Evolutionary conservation across 202 grass and related monocot genomes (phyloP), one percentile per base, ranked within the genome.

Genomic region (Panicum hallii): DNA sequence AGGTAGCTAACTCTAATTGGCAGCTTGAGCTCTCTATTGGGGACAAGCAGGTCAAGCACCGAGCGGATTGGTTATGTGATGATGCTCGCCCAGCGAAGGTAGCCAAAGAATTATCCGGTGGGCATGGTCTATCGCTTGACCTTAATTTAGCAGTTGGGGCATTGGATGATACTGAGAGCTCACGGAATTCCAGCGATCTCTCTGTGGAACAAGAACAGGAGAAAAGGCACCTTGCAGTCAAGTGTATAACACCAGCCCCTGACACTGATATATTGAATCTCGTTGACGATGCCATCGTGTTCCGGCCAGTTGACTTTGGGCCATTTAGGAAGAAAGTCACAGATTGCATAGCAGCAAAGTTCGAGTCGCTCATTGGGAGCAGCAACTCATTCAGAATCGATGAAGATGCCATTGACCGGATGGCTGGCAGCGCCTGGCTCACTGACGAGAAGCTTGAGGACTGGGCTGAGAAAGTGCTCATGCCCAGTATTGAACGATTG

Each of bases 181-280:
- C 97, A 0, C 76, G 87, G 73, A 99, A 99, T 70, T 97, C 97
- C 15, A 99, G 91, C 15, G 97, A 99, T 68, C 23, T 96, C 63
- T 94, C 91, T 0, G 77, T 92, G 14, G 97, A 99, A 67, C 93
- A 94, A 63, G 96, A 96, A 47, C 89, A 82, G 44, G 96, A 92
- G 49, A 90, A 84, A 84, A 57, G 53, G 40, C 78, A 88, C 28
- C 79, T 94, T 72, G 75, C 85, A 7, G 20, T 83, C 79, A 89
- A 75, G 78, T 86, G 84, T 54, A 83, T 44, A 38, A 91, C 75
- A 74, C 77, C 78, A 9, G 86, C 84, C 52, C 84, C 86, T 55
- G 79, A 81, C 53, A 46, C 65, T n/a, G 92, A 91, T 64, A 55
- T 97, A 40, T 76, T 94, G 64, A 83, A 90, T 44, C 86, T 93